Evolutionary conservation across 2,329 filamentous ascomycete genomes (phyloP), one percentile per base, ranked within the genome.

Genomic region (Juglanconis juglandina): DNA sequence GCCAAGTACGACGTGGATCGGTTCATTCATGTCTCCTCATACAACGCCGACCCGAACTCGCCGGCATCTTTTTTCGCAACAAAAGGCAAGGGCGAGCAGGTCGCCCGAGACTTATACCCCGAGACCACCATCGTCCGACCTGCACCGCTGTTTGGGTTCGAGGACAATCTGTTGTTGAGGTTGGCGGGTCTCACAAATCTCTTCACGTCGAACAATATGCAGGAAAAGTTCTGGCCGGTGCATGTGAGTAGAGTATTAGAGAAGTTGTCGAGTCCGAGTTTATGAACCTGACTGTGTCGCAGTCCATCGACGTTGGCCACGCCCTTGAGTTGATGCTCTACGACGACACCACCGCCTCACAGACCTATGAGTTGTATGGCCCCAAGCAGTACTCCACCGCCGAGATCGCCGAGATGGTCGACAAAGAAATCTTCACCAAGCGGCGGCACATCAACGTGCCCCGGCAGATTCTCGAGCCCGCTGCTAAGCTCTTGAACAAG

Each of bases 1-100:
- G 95, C 94, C 70, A 99, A 99, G 78, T 99, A 99, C 77, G 94
- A 99, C 70, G 87, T 97, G 67, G 95, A 99, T 77, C 88, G 95
- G 66, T 99, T 91, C 76, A 92, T 99, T 66, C 95, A 99, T 69
- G 88, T 99, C 68, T 99, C 95, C 9, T 96, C 93, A 37, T 93
- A 96, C 83, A 98, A 94, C 71, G 94, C 92, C 60, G 81, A 89
- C 74, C 82, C 86, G 48, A 82, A 90, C 67, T 98, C 94, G 17
- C 76, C 87, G 2, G 94, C 92, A 10, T 91, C 95, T 71, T 99
- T 94, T 83, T 97, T 90, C 77, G 82, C 89, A 63, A 96, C 92
- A 68, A 99, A 99, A 85, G 93, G 82, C 62, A 85, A 82, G 71
- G 90, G 90, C 67, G 95, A 99, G 79, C 81, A 89, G 72, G 85